Evolutionary conservation across 768 basidiomycete species (phyloP).

Genomic region (Rhodotorula paludigena): DNA sequence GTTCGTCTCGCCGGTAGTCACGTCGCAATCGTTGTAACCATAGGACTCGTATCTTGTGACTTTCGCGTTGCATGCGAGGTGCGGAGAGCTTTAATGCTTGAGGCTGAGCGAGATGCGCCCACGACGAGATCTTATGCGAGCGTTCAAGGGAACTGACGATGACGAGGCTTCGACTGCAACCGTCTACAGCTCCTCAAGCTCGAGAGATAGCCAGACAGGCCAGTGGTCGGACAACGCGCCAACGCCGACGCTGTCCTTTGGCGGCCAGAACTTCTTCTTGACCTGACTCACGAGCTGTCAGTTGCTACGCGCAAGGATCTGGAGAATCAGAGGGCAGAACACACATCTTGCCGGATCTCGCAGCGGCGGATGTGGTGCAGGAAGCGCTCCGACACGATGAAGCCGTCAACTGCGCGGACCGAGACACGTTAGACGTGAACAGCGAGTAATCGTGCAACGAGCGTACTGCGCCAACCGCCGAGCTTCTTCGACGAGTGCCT

Average conservation of each 20-base stretch:
- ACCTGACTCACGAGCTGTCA: background rate
- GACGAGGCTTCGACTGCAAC: too few species aligned
- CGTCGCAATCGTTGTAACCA: too few species aligned
- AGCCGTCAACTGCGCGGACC: constrained; percentile 69
- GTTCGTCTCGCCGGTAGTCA: background rate
- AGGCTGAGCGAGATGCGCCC: too few species aligned
- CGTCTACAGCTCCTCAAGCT: background rate
- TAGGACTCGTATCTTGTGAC: too few species aligned
- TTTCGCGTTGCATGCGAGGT: too few species aligned
- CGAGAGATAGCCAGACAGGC: background rate
- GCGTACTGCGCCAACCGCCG: constrained; percentile 56
- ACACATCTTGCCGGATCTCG: constrained; percentile 72
- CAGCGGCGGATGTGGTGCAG: constrained; percentile 65
- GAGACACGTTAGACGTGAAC: constrained; percentile 41
- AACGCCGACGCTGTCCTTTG: background rate
- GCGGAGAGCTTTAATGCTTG: too few species aligned
- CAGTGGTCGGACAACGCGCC: constrained; percentile 6
- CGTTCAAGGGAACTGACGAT: too few species aligned
- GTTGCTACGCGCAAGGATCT: too few species aligned
- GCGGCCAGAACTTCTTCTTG: background rate
- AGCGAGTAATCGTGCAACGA: background rate
- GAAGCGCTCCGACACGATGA: constrained; percentile 58
- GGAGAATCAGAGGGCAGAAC: background rate
- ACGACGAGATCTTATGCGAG: too few species aligned
- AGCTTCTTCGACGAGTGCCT: constrained; percentile 18